Base-by-base conservation (phyloP, 805 yeast species). In the Kuraishia hungarica region DNA sequence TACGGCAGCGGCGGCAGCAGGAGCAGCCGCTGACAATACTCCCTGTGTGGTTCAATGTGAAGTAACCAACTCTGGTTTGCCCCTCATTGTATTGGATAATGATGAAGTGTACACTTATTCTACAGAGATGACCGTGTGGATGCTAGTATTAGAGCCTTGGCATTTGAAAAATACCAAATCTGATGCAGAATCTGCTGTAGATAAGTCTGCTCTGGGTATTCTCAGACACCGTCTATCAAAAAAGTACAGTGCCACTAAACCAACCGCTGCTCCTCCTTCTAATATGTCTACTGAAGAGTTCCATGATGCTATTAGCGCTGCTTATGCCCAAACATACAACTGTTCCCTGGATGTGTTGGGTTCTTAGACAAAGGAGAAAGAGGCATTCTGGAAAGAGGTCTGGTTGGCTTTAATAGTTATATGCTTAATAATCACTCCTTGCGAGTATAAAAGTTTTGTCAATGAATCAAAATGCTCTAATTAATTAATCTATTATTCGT, bases 111-210 rank as follows among this genome's bases (percentile, higher is more conserved):
- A 67, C 61, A 60, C 65, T 13, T 84, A 71, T 60, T 74, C 78
- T 7, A n/a, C 56, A 1, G 71, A 66, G 5, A 59, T 83, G 55
- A 67, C 64, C 54, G 63, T 67, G 11, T 84, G 89, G 89, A 64
- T 70, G 1, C 74, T 68, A 55, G 62, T 75, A 0, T 56, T 81
- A 21, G 86, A 83, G 46, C 64, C 68, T 1, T 66, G 69, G 68
- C 63, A 61, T 49, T 53, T 64, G 49, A 20, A 47, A 19, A 20
- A 47, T 47, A 19, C 13, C 21, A 19, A 47, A 11, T 17, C n/a
- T 8, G 43, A 17, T 7, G 3, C 15, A 8, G 4, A 13, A 15
- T 3, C 43, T 7, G 43, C 5, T 4, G 43, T 7, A 7, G 43
- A 35, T 35, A 35, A 35, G 17, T 7, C n/a, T 35, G 43, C 43